These are phyloP conservation scores for Musa schizocarpa DNA, from an alignment of 176 grass and related monocot genomes.

Conservation along the genomic window DNA sequence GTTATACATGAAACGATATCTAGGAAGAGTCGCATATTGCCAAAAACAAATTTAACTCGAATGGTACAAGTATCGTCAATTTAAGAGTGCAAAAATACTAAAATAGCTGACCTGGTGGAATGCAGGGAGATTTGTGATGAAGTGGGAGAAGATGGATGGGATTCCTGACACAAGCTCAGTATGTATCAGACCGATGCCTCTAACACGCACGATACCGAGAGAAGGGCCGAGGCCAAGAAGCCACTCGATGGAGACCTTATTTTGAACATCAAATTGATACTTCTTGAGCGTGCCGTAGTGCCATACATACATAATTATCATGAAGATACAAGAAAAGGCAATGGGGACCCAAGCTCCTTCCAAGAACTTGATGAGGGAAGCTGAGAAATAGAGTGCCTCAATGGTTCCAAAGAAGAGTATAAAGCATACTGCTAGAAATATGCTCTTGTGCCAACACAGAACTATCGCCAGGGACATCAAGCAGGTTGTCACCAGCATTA, in stretches of 20 bases:
- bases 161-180: constrained; percentile 78
- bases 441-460: constrained; percentile 86
- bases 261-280: constrained; percentile 84
- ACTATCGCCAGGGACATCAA: constrained; percentile 97
- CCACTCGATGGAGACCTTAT: constrained; percentile 93
- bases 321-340: constrained; percentile 62
- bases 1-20: no score
- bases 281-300: constrained; percentile 90
- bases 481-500: constrained; percentile 94
- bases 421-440: constrained; percentile 63
- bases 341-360: constrained; percentile 90
- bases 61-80: background rate
- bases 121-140: constrained; percentile 88
- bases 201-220: constrained; percentile 72
- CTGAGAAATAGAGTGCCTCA: constrained; percentile 91
- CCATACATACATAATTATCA: constrained; percentile 87
- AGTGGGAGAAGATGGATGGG: constrained; percentile 90
- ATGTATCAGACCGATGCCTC: constrained; percentile 80
- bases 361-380: constrained; percentile 71
- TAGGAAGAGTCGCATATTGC: no score
- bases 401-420: constrained; percentile 90
- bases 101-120: constrained; percentile 66
- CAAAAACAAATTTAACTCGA: no score
- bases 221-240: constrained; percentile 65
- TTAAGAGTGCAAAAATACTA: background rate